Evolutionary conservation across 805 yeast genomes (phyloP).

Genomic region (Cyberlindnera maclurae): DNA sequence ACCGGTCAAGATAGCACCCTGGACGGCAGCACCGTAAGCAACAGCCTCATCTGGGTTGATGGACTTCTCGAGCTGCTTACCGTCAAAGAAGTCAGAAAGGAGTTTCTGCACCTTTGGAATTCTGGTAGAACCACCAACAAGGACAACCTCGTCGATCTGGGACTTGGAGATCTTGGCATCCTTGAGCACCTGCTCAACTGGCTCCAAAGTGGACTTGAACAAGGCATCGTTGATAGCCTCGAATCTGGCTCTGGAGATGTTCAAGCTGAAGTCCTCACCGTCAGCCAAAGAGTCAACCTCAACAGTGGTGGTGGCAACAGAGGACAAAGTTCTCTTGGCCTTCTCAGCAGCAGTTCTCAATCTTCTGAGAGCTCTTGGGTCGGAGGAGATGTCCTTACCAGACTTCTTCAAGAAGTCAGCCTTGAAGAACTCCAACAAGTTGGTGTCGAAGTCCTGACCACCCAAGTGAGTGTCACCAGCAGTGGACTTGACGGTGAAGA

Average conservation of each 20-base stretch:
- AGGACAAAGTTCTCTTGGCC: constrained; percentile 96
- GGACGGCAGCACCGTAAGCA: constrained; percentile 99
- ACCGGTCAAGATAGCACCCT: constrained; percentile 97
- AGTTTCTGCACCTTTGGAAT: constrained; percentile 96
- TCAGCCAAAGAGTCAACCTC: constrained; percentile 93
- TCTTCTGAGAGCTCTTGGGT: constrained; percentile 96
- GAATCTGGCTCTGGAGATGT: constrained; percentile 96
- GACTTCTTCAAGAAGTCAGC: constrained; percentile 94
- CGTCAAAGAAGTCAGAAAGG: constrained; percentile 91
- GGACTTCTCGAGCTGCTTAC: constrained; percentile 93
- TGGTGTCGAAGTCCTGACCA: constrained; percentile 98
- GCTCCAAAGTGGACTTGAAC: constrained; percentile 89
- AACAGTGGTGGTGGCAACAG: constrained; percentile 91
- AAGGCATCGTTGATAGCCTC: constrained; percentile 91
- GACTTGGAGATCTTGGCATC: constrained; percentile 83
- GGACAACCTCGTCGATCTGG: constrained; percentile 87
- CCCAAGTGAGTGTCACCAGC: constrained; percentile 99
- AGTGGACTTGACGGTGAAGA: constrained; percentile 94
- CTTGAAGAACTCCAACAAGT: constrained; percentile 88
- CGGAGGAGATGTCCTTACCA: constrained; percentile 81
- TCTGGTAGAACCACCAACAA: constrained; percentile 98
- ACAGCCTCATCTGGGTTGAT: constrained; percentile 99
- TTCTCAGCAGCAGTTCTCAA: constrained; percentile 98
- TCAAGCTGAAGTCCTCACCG: constrained; percentile 92
- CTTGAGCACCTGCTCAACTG: constrained; percentile 92